Evolutionary conservation across 148 eudicot species (phyloP).

Genomic region (Vaccinium darrowii): DNA sequence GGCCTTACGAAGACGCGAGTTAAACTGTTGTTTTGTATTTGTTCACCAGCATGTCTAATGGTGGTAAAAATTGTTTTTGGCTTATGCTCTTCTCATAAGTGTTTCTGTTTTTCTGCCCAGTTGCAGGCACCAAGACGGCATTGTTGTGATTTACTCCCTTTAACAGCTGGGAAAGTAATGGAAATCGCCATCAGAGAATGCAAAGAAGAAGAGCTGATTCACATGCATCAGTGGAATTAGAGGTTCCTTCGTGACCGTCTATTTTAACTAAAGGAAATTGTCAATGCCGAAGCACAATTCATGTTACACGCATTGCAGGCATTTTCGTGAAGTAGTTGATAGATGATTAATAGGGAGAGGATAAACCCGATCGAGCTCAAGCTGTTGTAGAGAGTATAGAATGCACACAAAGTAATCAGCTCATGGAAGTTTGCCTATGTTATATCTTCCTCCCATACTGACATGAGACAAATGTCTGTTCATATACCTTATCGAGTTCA

Average conservation of each 20-base stretch:
- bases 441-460: background rate
- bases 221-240: constrained; percentile 30
- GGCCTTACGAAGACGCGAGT: background rate
- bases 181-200: constrained; percentile 62
- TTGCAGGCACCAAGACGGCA: constrained; percentile 75
- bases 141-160: constrained; percentile 60
- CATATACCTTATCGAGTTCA: background rate
- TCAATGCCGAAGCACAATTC: background rate
- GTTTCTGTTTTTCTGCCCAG: constrained; percentile 23
- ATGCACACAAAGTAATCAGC: background rate
- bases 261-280: background rate
- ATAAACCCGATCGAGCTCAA: background rate
- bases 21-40: background rate
- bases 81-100: background rate
- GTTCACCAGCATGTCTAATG: background rate
- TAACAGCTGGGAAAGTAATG: constrained; percentile 32
- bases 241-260: background rate
- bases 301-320: background rate
- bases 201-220: constrained; percentile 53
- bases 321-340: background rate
- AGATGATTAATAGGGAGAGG: background rate
- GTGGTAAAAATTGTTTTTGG: background rate
- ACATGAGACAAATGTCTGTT: background rate
- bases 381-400: background rate
- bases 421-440: background rate